Conservation (phyloP, 139 green algal species). For the Micromonas commoda region DNA sequence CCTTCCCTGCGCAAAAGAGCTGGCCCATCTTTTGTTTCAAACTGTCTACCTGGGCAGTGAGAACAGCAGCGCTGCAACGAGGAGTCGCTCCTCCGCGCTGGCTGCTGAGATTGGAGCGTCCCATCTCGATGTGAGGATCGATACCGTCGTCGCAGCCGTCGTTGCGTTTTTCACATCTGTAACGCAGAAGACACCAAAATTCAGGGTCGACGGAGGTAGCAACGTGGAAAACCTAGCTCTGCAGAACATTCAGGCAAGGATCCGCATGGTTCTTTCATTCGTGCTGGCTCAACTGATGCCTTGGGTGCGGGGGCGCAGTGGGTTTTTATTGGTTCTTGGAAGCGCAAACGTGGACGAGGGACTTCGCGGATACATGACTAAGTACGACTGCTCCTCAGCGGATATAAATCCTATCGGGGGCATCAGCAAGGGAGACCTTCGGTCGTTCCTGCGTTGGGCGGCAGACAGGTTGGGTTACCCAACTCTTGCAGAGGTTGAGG, state of each 20-base stretch:
- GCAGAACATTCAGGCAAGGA: conserved; percentile 85
- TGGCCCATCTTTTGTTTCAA: conserved; percentile 73
- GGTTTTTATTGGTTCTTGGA: conserved; percentile 89
- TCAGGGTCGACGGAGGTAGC: conserved; percentile 74
- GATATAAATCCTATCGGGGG: conserved; percentile 95
- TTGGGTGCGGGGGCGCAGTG: conserved; percentile 26
- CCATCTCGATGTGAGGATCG: conserved; percentile 79
- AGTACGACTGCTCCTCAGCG: conserved; percentile 88
- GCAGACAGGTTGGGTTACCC: conserved; percentile 67
- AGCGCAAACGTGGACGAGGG: conserved; percentile 94
- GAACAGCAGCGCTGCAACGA: conserved; percentile 63
- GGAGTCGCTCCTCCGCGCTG: conserved; percentile 41
- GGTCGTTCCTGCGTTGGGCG: conserved; percentile 73
- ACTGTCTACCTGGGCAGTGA: conserved; percentile 92
- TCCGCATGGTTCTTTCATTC: conserved; percentile 96
- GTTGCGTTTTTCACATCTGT: conserved; percentile 67
- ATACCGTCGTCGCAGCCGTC: conserved; percentile 64
- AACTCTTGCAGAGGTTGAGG: conserved; percentile 65
- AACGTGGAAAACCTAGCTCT: conserved; percentile 86
- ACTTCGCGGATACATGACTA: conserved; percentile 57
- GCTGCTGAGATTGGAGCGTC: conserved; percentile 69
- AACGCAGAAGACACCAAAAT: conserved; percentile 65
- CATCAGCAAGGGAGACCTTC: conserved; percentile 61
- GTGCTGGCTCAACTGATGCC: conserved; percentile 69
- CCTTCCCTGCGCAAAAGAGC: conserved; percentile 40